Evolutionary conservation across 345 rosid species (phyloP).

Genomic region (Eucalyptus marginata): DNA sequence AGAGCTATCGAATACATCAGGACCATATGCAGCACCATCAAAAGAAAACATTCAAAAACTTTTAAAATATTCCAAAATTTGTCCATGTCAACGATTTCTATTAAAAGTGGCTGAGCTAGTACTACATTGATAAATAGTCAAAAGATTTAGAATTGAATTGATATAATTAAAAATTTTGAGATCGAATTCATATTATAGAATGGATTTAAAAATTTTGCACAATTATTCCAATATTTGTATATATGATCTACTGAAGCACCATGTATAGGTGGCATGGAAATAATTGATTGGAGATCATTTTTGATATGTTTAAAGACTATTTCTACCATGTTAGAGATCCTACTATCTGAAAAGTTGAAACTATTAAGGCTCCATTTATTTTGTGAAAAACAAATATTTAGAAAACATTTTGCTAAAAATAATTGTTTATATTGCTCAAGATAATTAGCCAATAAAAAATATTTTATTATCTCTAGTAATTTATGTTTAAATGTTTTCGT

Average conservation of each 20-base stretch:
- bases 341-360: not conserved
- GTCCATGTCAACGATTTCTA: not conserved
- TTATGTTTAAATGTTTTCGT: too few relatives aligned
- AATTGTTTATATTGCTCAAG: too few relatives aligned
- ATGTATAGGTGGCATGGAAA: not conserved
- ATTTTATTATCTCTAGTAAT: too few relatives aligned
- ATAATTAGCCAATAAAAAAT: too few relatives aligned
- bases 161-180: too few relatives aligned
- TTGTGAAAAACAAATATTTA: too few relatives aligned
- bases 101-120: not conserved
- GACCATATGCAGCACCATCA: not conserved
- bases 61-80: not conserved
- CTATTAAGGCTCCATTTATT: not conserved
- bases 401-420: too few relatives aligned
- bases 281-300: not conserved
- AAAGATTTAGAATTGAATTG: too few relatives aligned
- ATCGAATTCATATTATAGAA: too few relatives aligned
- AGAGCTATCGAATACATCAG: not conserved
- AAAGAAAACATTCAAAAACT: not conserved
- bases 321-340: too few relatives aligned
- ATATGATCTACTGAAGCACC: not conserved
- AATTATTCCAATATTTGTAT: too few relatives aligned
- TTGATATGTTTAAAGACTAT: not conserved
- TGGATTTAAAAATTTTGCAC: too few relatives aligned
- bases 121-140: not conserved